Conservation (phyloP, 2,329 filamentous ascomycete species). For the Chrysoporthe deuterocubensis region DNA sequence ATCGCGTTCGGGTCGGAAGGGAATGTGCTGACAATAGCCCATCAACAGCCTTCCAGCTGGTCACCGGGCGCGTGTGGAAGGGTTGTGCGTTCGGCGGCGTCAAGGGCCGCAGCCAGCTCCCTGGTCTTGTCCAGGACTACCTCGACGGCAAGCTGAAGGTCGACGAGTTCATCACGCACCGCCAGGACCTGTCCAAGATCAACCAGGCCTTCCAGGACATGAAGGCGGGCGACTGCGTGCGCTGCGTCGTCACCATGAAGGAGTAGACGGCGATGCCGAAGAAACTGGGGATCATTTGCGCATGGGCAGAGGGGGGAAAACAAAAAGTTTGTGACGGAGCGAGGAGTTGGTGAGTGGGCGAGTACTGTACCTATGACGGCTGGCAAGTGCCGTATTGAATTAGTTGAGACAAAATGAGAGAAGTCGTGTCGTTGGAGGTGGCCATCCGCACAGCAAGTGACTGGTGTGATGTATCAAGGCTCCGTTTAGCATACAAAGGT, state of each 20-base stretch:
- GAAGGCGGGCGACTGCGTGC: conserved; percentile 96
- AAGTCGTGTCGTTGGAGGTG: background rate
- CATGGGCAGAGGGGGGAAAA: background rate
- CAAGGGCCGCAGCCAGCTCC: conserved; percentile 93
- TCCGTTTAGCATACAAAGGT: background rate
- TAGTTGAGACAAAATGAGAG: background rate
- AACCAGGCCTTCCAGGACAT: conserved; percentile 88
- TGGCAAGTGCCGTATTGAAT: background rate
- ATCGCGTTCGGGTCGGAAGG: background rate
- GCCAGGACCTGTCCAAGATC: conserved; percentile 79
- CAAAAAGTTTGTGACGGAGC: background rate
- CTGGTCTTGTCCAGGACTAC: conserved; percentile 87
- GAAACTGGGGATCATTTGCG: background rate
- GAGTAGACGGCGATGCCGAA: conserved; percentile 27
- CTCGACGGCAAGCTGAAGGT: conserved; percentile 90
- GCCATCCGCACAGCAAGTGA: background rate
- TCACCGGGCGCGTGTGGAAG: conserved; percentile 97
- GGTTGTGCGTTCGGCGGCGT: conserved; percentile 97
- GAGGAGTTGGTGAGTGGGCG: background rate
- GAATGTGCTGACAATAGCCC: background rate
- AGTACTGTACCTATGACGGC: background rate
- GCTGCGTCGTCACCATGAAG: conserved; percentile 79
- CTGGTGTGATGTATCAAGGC: background rate
- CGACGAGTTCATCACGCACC: conserved; percentile 98
- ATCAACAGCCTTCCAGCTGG: conserved; percentile 81